Base-by-base conservation (phyloP, 306 rosid genomes). In the Cajanus cajan region DNA sequence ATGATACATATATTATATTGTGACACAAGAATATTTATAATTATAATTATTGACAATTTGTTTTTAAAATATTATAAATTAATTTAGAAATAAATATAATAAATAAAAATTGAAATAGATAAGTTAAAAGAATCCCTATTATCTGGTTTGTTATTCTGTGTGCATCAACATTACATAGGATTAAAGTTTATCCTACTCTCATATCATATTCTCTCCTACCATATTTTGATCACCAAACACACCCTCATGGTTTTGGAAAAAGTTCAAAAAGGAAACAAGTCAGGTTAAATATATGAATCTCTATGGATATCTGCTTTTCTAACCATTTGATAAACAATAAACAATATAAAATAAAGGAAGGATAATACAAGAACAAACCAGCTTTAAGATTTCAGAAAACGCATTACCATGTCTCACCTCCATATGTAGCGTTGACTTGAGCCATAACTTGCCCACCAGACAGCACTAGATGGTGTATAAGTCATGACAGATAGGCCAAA, bases 371-470 rank as follows among this genome's bases (percentile, higher is more conserved):
- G 78, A 84, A 51, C 61, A 39, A 48, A 10, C 16, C 19, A 50
- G 24, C 64, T 25, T 41, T 51, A 70, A 59, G 28, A 83, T 69
- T 41, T 15, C 28, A 66, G 18, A 81, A 69, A 52, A 73, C 19
- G 78, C 40, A 76, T 80, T 31, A 82, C 78, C 85, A 90, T 74
- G 81, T 82, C 97, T 90, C 88, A 94, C 98, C 98, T 94, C 98
- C 98, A 90, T 82, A 94, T 82, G 72, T 79, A 66, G 71, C 94
- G 96, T 84, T 94, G 94, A 85, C 97, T 94, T 75, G 97, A 89
- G 81, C 97, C 97, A 68, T 94, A 94, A 80, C 94, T 91, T 78
- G 97, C 94, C 98, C 98, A 94, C 98, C 98, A 94, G 50, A 94
- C 97, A 81, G 94, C 98, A 65, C 93, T 94, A 44, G 98, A 92